A percentile compares a stretch with the other conserved stretches of the same genome.
phyloP scores from a whole-genome alignment of 2,329 filamentous ascomycete species.

The Xylaria sp. region DNA sequence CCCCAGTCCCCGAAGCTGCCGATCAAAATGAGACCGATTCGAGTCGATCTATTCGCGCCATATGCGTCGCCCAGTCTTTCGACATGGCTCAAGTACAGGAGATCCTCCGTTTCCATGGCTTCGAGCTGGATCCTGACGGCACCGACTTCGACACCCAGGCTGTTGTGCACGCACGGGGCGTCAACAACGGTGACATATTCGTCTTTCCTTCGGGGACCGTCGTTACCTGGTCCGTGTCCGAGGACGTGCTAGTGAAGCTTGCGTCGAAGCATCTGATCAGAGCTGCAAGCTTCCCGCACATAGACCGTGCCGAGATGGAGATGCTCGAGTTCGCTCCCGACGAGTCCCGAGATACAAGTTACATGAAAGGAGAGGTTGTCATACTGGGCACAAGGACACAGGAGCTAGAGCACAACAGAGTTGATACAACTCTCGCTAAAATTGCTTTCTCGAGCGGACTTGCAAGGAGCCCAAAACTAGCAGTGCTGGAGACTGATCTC shows the following conservation, averaged over 20 bases:
- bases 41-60: constrained; percentile 62
- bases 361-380: constrained; percentile 87
- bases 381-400: constrained; percentile 80
- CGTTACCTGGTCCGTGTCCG: constrained; percentile 88
- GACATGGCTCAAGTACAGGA: constrained; percentile 69
- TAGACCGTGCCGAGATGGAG: constrained; percentile 80
- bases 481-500: constrained; percentile 85
- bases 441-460: constrained; percentile 96
- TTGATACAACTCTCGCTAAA: constrained; percentile 81
- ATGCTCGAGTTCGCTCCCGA: constrained; percentile 90
- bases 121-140: constrained; percentile 69
- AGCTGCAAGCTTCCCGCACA: constrained; percentile 79
- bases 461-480: constrained; percentile 91
- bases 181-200: constrained; percentile 84
- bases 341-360: constrained; percentile 74
- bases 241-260: constrained; percentile 75
- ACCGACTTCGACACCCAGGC: constrained; percentile 70
- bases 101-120: constrained; percentile 67
- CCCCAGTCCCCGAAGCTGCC: constrained; percentile 40
- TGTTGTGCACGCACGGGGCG: constrained; percentile 70
- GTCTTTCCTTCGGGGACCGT: constrained; percentile 95
- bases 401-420: constrained; percentile 52
- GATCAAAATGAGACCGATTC: constrained; percentile 55
- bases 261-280: constrained; percentile 77
- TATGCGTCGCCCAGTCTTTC: constrained; percentile 72